These are phyloP conservation scores for Alternaria brassicae DNA, from an alignment of 2,329 filamentous ascomycete genomes.

Conservation along the genomic window DNA sequence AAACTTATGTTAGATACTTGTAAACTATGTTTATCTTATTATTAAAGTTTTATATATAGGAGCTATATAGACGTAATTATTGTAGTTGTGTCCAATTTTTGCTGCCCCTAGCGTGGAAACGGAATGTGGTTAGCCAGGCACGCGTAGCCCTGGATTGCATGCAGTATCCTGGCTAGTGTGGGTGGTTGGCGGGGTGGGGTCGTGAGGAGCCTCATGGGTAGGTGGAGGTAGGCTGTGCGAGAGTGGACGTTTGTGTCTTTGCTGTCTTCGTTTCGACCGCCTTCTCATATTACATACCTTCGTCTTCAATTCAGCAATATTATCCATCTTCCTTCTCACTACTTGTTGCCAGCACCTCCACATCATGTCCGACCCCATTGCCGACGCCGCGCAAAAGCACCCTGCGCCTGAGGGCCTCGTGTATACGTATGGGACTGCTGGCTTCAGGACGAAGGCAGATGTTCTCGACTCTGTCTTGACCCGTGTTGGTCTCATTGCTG, in stretches of 20 bases:
- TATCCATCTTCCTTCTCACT: too few species aligned
- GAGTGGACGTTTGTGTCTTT: background rate
- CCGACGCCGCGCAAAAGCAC: constrained; percentile 44
- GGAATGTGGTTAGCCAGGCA: constrained; percentile 29
- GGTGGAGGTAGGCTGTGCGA: background rate
- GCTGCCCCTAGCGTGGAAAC: too few species aligned
- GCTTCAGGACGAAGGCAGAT: constrained; percentile 76
- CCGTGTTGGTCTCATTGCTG: constrained; percentile 87
- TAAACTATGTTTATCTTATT: too few species aligned
- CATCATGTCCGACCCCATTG: constrained; percentile 44
- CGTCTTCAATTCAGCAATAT: background rate
- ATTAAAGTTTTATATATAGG: too few species aligned
- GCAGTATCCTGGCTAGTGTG: constrained; percentile 24
- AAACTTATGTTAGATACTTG: too few species aligned
- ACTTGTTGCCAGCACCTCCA: too few species aligned
- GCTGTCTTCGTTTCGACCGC: constrained; percentile 5
- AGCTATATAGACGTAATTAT: too few species aligned
- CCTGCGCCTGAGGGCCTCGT: constrained; percentile 47
- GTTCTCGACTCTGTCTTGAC: constrained; percentile 92
- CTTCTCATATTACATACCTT: background rate
- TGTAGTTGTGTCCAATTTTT: too few species aligned
- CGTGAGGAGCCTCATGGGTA: constrained; percentile 10
- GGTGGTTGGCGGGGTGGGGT: constrained; percentile 14
- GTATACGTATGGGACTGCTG: constrained; percentile 53
- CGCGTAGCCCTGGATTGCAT: constrained; percentile 33